Base-by-base conservation (phyloP, 2,329 filamentous ascomycete genomes). In the Ophiostoma pallidulum region DNA sequence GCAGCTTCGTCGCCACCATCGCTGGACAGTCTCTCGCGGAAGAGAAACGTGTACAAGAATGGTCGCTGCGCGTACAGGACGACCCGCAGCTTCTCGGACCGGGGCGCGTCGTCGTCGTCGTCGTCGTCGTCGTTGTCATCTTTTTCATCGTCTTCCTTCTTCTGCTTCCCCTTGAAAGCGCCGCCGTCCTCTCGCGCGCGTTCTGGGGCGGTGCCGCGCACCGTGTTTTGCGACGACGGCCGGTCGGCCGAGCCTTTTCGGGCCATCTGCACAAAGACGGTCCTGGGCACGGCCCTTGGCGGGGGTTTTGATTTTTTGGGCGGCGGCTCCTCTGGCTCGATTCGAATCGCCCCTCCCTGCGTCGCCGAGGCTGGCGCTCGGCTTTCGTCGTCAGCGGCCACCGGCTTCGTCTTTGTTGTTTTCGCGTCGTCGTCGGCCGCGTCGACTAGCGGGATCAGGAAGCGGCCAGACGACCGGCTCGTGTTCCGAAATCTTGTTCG, bases 1-100 rank as follows among this genome's bases (percentile, higher is more conserved):
- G n/a, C n/a, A n/a, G n/a, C n/a, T n/a, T n/a, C n/a, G n/a, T n/a
- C n/a, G n/a, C n/a, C n/a, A n/a, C n/a, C n/a, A n/a, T n/a, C n/a
- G n/a, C n/a, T n/a, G n/a, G n/a, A 24, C 71, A 7, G 82, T 82
- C 40, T 71, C 36, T 74, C 66, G 41, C 74, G 66, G 62, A 91
- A 91, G 4, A 92, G 68, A 51, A 92, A 82, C 1, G 82, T 77
- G 60, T 86, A 90, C 41, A 91, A 75, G 63, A 91, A 91, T 0
- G 86, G 86, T 20, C 74, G 76, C 60, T 81, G 79, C 39, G 82
- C 75, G 59, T 89, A 90, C 42, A 89, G 75, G 7, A 89, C 74
- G 1, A 86, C 81, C 1, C 82, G 77, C 36, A 89, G 62, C 55
- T 74, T 77, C 50, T 71, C 69, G 2, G 69, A 66, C 57, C 75